Base-by-base conservation (phyloP, 1,284 basidiomycete species). In the Omphalotus olearius region DNA sequence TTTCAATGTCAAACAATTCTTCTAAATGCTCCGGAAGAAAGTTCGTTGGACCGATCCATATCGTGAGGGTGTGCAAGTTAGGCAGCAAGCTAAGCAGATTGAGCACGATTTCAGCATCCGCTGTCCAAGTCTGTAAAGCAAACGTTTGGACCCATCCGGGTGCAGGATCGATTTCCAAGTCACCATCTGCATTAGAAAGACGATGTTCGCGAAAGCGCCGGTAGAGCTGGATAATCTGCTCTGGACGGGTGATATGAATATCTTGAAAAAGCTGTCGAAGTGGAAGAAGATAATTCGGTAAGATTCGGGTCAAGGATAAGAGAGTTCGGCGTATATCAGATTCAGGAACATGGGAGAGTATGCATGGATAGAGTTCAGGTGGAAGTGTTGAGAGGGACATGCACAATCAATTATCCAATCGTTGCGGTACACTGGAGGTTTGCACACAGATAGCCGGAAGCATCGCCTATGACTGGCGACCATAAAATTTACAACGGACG, bases 11-110 rank as follows among this genome's bases (percentile, higher is more conserved):
- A 52, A 88, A 74, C 30, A 88, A 66, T 39, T 80, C 77, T 56
- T 82, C 76, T 52, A 88, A 57, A 62, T 85, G 82, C 56, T 87
- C 83, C 2, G 86, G 87, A 0, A 76, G 61, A 60, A 87, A 86
- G 52, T 78, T 81, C 41, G 68, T 76, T 0, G 82, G 76, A 2
- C 87, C 86, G 52, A 85, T 70, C 62, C 73, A 79, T 39, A 89
- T 59, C 23, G 62, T 70, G 51, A 89, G 59, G 17, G 65, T 66
- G 28, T 64, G 64, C 23, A 87, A 59, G n/a, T 69, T 67, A 2
- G 72, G 69, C 14, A 88, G 64, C 35, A 82, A 63, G 6, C 62
- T 65, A 4, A 87, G 52, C 7, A 86, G 59, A 58, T 83, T 83
- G 51, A 81, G 69, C 28, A 84, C 68, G 9, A 84, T 70, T 42